Evolutionary conservation across 441 rosid species (phyloP).

Genomic region (Gossypium laxum): DNA sequence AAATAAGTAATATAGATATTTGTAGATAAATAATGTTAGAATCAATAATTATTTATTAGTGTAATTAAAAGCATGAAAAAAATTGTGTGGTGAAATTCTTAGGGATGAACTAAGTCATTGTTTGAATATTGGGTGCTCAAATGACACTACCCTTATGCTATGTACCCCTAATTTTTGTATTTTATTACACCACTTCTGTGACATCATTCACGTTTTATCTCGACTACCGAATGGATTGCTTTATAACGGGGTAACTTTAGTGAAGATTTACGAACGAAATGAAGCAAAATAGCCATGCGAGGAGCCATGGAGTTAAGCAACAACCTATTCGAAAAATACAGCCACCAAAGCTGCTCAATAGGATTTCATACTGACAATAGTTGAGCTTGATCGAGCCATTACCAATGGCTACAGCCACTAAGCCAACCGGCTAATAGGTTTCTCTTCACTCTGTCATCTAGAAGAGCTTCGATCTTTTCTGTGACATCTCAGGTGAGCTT

Average conservation of each 20-base stretch:
- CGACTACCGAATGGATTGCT: slow-evolving; percentile 64
- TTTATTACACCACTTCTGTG: slow-evolving; percentile 52
- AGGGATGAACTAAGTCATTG: no score
- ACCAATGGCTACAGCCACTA: slow-evolving; percentile 18
- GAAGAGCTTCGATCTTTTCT: slow-evolving; percentile 72
- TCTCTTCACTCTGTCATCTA: slow-evolving; percentile 41
- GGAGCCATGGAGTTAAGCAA: slow-evolving; percentile 17
- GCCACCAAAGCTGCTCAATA: slow-evolving; percentile 49
- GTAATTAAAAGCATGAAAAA: no score
- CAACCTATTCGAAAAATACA: slow-evolving; percentile 44
- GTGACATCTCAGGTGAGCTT: slow-evolving; percentile 55
- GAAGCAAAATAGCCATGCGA: slow-evolving; percentile 10
- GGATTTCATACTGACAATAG: slow-evolving; percentile 53
- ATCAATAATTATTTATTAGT: no score
- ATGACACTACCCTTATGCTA: no score
- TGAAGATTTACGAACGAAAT: slow-evolving; percentile 29
- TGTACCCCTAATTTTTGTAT: no score
- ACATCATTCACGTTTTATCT: slow-evolving; percentile 55
- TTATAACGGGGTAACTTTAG: slow-evolving; percentile 57
- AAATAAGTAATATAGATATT: no score
- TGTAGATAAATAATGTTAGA: no score
- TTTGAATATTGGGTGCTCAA: no score
- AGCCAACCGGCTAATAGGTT: slow-evolving; percentile 47
- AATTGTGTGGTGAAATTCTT: no score
- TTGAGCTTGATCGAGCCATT: slow-evolving; percentile 58